Evolutionary conservation across 805 yeast species (phyloP).

Genomic region (Ogataea trehaloabstinens): DNA sequence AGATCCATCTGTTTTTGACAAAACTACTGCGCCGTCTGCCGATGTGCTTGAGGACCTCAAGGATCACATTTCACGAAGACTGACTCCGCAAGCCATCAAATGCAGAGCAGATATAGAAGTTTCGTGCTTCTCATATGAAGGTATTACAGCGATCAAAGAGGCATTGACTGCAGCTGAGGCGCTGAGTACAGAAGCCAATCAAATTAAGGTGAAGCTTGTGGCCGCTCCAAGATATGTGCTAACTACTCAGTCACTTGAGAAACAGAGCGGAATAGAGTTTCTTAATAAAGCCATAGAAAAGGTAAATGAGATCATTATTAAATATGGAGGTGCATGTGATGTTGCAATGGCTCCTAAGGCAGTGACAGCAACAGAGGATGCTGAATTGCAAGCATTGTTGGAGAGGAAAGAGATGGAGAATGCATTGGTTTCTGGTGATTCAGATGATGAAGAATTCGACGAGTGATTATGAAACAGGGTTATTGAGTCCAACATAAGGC

Average conservation of each 20-base stretch:
- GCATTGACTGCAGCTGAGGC: constrained; percentile 88
- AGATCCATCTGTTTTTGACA: constrained; percentile 84
- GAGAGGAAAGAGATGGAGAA: constrained; percentile 91
- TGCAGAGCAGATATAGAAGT: constrained; percentile 99
- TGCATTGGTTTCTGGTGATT: constrained; percentile 73
- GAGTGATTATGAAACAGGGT: constrained; percentile 14
- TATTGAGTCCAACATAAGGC: constrained; percentile 2
- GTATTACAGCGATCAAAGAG: constrained; percentile 92
- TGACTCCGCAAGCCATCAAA: constrained; percentile 97
- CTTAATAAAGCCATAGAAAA: constrained; percentile 77
- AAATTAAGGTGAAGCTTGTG: constrained; percentile 89
- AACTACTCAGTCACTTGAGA: constrained; percentile 90
- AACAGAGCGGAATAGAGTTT: constrained; percentile 78
- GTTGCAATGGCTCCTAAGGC: constrained; percentile 99
- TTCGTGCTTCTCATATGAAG: constrained; percentile 95
- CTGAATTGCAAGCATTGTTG: constrained; percentile 92
- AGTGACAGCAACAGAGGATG: constrained; percentile 97
- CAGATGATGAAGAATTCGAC: constrained; percentile 32
- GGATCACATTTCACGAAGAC: constrained; percentile 83
- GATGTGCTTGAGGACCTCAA: constrained; percentile 83
- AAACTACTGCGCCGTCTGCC: constrained; percentile 63
- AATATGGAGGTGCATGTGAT: constrained; percentile 81
- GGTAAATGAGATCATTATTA: constrained; percentile 66
- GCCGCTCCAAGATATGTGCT: constrained; percentile 97
- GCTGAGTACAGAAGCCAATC: constrained; percentile 77